A percentile compares a stretch with the other conserved stretches of the same genome.
Conservation (phyloP, 75 land plant genomes). For the Gnetum montanum region DNA sequence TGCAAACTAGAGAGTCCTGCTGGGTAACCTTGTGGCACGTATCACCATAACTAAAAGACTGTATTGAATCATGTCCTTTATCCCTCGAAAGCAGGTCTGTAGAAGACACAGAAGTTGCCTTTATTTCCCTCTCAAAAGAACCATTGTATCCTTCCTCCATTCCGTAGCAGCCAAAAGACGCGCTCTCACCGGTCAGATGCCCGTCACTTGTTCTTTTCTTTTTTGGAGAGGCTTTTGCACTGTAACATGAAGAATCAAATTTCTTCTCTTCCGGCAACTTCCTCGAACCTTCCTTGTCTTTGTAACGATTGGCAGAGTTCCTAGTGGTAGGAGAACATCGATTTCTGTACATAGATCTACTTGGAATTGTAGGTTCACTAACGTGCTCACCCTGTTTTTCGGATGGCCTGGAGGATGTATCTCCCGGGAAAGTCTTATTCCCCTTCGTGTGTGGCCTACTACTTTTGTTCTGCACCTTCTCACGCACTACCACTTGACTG, state of each 20-base stretch:
- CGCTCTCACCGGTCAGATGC: slow-evolving; percentile 8
- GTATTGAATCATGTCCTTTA: slow-evolving; percentile 2
- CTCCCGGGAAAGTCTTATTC: slow-evolving; percentile 15
- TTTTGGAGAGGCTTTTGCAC: slow-evolving; percentile 18
- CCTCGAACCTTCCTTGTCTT: slow-evolving; percentile 5
- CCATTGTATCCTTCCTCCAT: neutral
- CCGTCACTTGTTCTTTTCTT: slow-evolving; percentile 25
- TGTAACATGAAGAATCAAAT: slow-evolving; percentile 9
- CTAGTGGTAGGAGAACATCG: neutral
- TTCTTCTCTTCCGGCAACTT: slow-evolving; percentile 10
- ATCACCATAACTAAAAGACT: slow-evolving; percentile 8
- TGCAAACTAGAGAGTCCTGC: slow-evolving; percentile 10
- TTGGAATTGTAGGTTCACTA: neutral
- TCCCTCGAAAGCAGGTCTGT: neutral
- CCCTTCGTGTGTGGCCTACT: slow-evolving; percentile 11
- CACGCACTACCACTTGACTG: slow-evolving; percentile 8
- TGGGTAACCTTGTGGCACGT: neutral
- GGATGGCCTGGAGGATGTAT: slow-evolving; percentile 12
- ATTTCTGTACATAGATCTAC: neutral
- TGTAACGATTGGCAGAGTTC: neutral
- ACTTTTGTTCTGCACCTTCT: slow-evolving; percentile 8
- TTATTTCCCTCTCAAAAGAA: neutral
- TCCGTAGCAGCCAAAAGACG: neutral
- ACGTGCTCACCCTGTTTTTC: slow-evolving; percentile 4
- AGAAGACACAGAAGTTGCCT: neutral